phyloP scores from a whole-genome alignment of 768 basidiomycete species.

The Tulasnella sp. region DNA sequence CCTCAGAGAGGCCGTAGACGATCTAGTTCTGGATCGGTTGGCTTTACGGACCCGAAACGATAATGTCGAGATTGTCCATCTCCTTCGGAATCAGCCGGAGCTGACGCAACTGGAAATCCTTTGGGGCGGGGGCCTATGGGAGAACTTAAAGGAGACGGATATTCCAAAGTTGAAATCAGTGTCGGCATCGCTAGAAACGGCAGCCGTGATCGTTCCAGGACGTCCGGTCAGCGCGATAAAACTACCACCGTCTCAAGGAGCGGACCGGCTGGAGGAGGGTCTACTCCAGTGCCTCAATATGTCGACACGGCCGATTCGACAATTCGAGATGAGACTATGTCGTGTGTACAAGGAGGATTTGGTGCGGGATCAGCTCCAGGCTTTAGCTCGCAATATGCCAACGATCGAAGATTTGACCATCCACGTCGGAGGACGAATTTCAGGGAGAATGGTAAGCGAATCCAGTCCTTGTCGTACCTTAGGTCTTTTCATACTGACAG shows the following conservation, averaged over 20 bases:
- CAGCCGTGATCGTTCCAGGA: background rate
- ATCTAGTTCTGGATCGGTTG: background rate
- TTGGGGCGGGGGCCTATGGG: background rate
- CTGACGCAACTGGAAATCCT: background rate
- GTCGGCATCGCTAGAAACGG: background rate
- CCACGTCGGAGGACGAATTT: background rate
- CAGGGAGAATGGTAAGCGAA: background rate
- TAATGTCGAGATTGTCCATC: background rate
- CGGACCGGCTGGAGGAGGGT: background rate
- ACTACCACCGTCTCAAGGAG: background rate
- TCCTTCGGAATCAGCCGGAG: background rate
- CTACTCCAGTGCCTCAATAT: background rate
- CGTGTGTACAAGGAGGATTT: background rate
- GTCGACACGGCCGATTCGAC: background rate
- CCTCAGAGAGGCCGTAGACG: background rate
- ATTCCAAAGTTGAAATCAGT: background rate
- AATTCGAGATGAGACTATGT: background rate
- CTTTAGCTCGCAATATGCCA: background rate
- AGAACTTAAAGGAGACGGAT: background rate
- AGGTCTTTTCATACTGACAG: too few relatives aligned
- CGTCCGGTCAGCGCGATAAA: background rate
- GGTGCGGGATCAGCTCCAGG: background rate
- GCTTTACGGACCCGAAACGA: background rate
- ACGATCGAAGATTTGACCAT: background rate
- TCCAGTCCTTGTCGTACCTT: background rate